Evolutionary conservation across 176 grass and related monocot genomes (phyloP), one percentile per base, ranked within the genome.

Genomic region (Rhynchospora pubera): DNA sequence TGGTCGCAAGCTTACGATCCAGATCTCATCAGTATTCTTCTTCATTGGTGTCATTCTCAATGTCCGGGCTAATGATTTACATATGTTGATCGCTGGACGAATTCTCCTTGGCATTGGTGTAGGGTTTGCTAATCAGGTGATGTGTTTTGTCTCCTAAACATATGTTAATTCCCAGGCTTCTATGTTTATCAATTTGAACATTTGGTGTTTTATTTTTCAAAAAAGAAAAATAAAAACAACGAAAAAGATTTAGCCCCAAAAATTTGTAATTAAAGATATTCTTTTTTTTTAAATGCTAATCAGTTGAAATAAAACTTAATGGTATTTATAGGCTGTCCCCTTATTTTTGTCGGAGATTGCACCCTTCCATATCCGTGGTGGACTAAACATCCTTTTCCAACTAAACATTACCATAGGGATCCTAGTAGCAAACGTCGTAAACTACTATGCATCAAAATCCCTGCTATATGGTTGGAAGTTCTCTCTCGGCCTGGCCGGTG

Each of bases 41-140:
- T 64, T 65, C 58, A 65, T 66, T 0, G 84, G 84, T 22, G 94
- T 97, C 80, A 75, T 97, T 78, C 86, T 97, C 79, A 89, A 92
- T 59, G 85, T 85, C 24, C 76, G 84, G 4, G 93, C 91, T 0
- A 85, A 91, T 52, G 45, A 93, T 84, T 82, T 97, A 19, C 70
- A 84, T 61, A 93, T 97, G 94, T 84, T 97, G 19, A 93, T 97
- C 65, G n/a, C 90, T 68, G 91, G 94, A 4, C 87, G 94, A 77
- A 93, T 93, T 39, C 74, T 97, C 58, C 91, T 97, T 14, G 94
- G 94, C 1, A 87, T 89, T 32, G 91, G 91, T 64, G 80, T 97
- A 56, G 94, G 94, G 16, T 97, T 97, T 56, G 94, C 82, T 60
- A 97, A 97, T 58, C 94, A 82, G 74, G 85, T 86, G 69, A 74